These are phyloP conservation scores for Coemansia sp. DNA, from an alignment of 192 early-diverging fungal species.

Conservation along the genomic window DNA sequence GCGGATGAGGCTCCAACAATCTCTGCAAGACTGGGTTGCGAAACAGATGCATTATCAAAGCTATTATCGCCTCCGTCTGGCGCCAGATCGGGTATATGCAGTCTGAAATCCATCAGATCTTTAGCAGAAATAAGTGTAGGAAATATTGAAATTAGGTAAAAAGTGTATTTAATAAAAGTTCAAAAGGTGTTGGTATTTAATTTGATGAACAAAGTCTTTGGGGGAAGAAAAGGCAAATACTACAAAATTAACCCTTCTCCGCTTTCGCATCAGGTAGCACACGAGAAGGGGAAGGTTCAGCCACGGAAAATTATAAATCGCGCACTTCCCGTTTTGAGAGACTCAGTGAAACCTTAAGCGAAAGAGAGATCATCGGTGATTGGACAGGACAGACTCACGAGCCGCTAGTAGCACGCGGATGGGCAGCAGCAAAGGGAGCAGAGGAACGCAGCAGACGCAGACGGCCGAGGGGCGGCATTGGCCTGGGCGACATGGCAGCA, in stretches of 20 bases:
- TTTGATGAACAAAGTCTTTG: neutral
- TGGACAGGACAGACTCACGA: no score
- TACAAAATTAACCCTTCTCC: neutral
- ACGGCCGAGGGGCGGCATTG: conserved; percentile 30
- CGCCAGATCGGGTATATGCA: conserved; percentile 8
- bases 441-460: conserved; percentile 29
- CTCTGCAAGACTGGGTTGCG: conserved; percentile 13
- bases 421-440: conserved; percentile 29
- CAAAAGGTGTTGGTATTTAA: no score
- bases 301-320: no score
- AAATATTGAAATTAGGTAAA: no score
- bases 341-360: no score
- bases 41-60: neutral
- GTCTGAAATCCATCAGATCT: conserved; percentile 1
- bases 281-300: no score
- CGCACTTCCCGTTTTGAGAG: no score
- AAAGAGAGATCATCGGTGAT: no score
- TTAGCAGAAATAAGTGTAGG: neutral
- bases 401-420: no score
- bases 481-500: conserved; percentile 9
- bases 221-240: neutral
- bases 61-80: neutral
- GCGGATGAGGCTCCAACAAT: conserved; percentile 1
- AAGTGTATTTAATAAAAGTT: no score
- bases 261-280: no score